Evolutionary conservation across 805 yeast species (phyloP), one percentile per base, ranked within the genome.

Genomic region (Yarrowia sp.): DNA sequence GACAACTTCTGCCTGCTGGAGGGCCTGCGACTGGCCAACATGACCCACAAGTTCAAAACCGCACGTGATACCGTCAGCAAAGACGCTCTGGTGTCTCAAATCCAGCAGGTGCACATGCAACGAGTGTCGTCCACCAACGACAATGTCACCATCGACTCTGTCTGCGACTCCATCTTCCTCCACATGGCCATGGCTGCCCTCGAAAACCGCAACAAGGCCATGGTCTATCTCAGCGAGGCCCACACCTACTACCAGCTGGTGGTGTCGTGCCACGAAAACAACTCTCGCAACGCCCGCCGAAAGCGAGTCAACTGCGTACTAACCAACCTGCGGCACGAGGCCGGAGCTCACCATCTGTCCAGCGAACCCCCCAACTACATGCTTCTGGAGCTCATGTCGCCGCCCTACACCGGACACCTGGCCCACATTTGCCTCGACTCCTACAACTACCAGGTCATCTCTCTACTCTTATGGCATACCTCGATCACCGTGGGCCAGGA

Each of bases 201-300:
- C 63, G 48, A 41, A 22, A 56, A 56, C 63, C 38, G 63, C 48
- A 56, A 56, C 63, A 56, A 56, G 63, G 63, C 63, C 48, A 56
- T 56, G 63, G 63, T 56, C 38, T 56, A 56, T n/a, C 63, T 56
- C 48, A 56, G 63, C 48, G 63, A 56, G 48, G 63, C 63, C 38
- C 63, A 56, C 38, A 42, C 63, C 38, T 56, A 56, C 48, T 56
- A 41, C 38, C 48, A 56, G 22, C 38, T 56, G 16, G 48, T 32
- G 36, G 42, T 40, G 36, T 53, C 45, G 7, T 40, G 59, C 45
- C 45, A 38, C 40, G 45, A 53, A 14, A 14, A 19, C 22, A 26
- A 10, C 15, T 56, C 48, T 26, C 48, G 38, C 38, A 56, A 56
- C 63, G 63, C 63, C 38, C 63, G 63, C 5, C 15, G 63, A 9